Evolutionary conservation across 176 grass and related monocot species (phyloP).

Genomic region (Chrysopogon serrulatus): DNA sequence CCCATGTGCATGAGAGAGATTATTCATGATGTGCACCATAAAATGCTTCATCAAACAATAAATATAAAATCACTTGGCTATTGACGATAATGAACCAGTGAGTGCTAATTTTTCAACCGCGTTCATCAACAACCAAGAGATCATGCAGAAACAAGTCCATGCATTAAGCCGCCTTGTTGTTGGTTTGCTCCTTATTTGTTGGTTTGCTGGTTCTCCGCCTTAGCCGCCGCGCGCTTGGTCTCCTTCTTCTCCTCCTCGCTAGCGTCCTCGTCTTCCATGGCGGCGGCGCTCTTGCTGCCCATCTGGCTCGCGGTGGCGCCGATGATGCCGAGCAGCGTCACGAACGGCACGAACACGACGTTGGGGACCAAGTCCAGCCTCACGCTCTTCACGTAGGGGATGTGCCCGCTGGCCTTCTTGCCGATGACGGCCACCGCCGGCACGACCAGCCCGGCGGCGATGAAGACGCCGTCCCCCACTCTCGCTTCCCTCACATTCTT

Average conservation of each 20-base stretch:
- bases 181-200: too few species aligned
- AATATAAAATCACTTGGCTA: background rate
- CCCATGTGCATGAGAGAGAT: background rate
- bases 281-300: slow-evolving; percentile 8
- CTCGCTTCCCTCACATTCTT: accelerated
- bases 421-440: slow-evolving; percentile 26
- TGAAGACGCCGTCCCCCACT: slow-evolving; percentile 18
- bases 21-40: background rate
- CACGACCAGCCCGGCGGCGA: slow-evolving; percentile 24
- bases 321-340: slow-evolving; percentile 38
- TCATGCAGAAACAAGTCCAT: background rate
- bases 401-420: slow-evolving; percentile 43
- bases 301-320: slow-evolving; percentile 29
- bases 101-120: background rate
- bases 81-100: background rate
- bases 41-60: background rate
- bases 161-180: background rate
- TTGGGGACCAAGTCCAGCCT: slow-evolving; percentile 66
- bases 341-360: slow-evolving; percentile 52
- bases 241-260: background rate
- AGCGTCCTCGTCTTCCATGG: background rate
- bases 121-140: background rate
- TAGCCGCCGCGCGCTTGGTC: background rate
- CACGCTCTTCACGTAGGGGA: slow-evolving; percentile 52
- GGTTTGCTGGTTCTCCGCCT: too few species aligned